These are phyloP conservation scores for Fagus sylvatica DNA, from an alignment of 306 rosid species.

Conservation along the genomic window DNA sequence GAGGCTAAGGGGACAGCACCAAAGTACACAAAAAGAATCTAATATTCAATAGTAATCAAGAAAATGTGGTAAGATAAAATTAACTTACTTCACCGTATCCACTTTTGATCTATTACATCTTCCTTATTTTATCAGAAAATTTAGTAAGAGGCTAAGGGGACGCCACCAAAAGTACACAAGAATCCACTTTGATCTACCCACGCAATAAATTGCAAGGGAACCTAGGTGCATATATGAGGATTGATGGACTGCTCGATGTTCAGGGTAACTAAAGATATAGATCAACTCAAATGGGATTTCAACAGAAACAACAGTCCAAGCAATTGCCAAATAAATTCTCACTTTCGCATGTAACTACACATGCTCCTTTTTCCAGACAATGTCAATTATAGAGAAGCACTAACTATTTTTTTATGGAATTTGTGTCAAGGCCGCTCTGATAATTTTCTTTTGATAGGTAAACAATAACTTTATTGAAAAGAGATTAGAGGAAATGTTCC, in stretches of 20 bases:
- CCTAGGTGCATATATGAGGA: background rate
- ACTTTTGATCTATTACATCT: background rate
- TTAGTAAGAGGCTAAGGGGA: background rate
- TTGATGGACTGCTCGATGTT: background rate
- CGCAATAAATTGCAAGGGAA: background rate
- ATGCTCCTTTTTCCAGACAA: too few species aligned
- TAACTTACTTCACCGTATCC: background rate
- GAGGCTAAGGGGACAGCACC: background rate
- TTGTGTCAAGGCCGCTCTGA: too few species aligned
- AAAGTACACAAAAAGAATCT: background rate
- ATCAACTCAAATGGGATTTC: background rate
- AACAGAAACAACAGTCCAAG: background rate
- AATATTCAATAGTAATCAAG: background rate
- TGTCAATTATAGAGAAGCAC: background rate
- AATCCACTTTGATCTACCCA: background rate
- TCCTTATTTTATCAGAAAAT: background rate
- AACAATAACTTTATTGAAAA: too few species aligned
- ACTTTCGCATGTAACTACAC: background rate
- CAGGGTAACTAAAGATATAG: background rate
- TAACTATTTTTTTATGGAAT: background rate
- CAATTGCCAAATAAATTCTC: background rate
- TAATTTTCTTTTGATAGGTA: too few species aligned
- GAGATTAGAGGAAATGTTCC: too few species aligned
- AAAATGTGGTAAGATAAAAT: background rate
- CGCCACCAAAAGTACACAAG: background rate